phyloP scores from a whole-genome alignment of 169 alveolate species.

The Cryptosporidium felis region DNA sequence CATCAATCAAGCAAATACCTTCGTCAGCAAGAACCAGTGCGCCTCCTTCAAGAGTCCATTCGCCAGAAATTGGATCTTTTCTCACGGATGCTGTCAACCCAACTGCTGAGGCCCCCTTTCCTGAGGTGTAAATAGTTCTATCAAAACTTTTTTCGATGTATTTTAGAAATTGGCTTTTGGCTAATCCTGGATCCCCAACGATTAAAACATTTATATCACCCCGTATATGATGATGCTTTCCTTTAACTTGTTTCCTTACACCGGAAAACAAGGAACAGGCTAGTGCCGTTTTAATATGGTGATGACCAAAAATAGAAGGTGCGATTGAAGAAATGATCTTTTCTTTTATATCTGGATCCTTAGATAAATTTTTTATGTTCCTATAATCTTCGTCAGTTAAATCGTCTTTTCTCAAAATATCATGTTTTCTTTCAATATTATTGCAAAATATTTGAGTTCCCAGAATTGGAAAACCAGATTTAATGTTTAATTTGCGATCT shows the following conservation, averaged over 20 bases:
- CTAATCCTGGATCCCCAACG: conserved; percentile 98
- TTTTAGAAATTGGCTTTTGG: conserved; percentile 98
- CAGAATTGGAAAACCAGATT: conserved; percentile 96
- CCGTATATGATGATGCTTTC: conserved; percentile 94
- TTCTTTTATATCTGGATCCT: conserved; percentile 93
- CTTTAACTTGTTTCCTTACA: conserved; percentile 90
- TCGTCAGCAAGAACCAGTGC: conserved; percentile 98
- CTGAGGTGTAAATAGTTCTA: conserved; percentile 91
- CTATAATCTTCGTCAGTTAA: conserved; percentile 93
- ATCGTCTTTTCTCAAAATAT: conserved; percentile 83
- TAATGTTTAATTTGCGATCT: conserved; percentile 92
- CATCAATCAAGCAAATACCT: conserved; percentile 99
- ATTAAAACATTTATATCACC: conserved; percentile 95
- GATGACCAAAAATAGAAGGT: conserved; percentile 98
- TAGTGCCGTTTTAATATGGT: conserved; percentile 90
- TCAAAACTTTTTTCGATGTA: conserved; percentile 96
- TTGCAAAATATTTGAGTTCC: conserved; percentile 95
- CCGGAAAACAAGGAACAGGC: conserved; percentile 94
- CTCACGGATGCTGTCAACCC: conserved; percentile 97
- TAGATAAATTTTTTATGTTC: conserved; percentile 89
- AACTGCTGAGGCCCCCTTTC: conserved; percentile 99
- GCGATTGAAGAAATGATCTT: conserved; percentile 94
- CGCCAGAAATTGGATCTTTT: conserved; percentile 96
- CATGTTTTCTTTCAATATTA: conserved; percentile 90
- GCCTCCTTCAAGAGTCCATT: conserved; percentile 99